Percentiles rank a stretch among this genome's conserved stretches.
Conservation (phyloP, 176 grass and related monocot genomes). For the Typha latifolia region DNA sequence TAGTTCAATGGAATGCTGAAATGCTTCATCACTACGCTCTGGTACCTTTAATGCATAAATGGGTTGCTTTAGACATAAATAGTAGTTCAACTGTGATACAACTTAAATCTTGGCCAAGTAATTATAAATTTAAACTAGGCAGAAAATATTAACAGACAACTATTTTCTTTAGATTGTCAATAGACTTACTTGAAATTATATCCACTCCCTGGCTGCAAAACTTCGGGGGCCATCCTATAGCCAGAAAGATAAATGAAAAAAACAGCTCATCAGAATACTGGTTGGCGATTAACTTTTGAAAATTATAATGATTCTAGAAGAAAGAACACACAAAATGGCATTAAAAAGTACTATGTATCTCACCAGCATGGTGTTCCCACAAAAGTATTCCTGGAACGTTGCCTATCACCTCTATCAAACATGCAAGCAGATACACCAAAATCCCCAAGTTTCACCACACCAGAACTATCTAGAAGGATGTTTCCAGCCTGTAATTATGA, state of each 20-base stretch:
- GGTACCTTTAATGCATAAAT: too few species aligned
- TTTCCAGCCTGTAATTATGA: slow-evolving; percentile 71
- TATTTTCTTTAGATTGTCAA: neutral
- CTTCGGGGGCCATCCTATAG: slow-evolving; percentile 98
- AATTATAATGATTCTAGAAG: slow-evolving; percentile 4
- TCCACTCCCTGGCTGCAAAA: slow-evolving; percentile 85
- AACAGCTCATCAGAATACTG: slow-evolving; percentile 19
- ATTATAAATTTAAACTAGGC: too few species aligned
- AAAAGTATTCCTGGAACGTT: slow-evolving; percentile 93
- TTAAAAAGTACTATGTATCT: neutral
- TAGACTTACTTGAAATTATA: slow-evolving; percentile 97
- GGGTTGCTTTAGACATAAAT: too few species aligned
- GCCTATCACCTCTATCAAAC: slow-evolving; percentile 99
- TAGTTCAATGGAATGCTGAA: too few species aligned
- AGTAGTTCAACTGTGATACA: too few species aligned
- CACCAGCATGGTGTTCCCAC: slow-evolving; percentile 99
- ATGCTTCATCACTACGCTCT: too few species aligned
- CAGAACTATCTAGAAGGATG: slow-evolving; percentile 85
- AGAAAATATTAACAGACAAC: too few species aligned
- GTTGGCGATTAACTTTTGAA: neutral
- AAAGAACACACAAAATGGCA: slow-evolving; percentile 3
- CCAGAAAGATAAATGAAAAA: slow-evolving; percentile 13
- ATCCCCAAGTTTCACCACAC: slow-evolving; percentile 87
- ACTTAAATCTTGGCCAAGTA: too few species aligned
- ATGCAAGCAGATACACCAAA: slow-evolving; percentile 94